Evolutionary conservation across 441 rosid species (phyloP).

Genomic region (Gossypium aridum): DNA sequence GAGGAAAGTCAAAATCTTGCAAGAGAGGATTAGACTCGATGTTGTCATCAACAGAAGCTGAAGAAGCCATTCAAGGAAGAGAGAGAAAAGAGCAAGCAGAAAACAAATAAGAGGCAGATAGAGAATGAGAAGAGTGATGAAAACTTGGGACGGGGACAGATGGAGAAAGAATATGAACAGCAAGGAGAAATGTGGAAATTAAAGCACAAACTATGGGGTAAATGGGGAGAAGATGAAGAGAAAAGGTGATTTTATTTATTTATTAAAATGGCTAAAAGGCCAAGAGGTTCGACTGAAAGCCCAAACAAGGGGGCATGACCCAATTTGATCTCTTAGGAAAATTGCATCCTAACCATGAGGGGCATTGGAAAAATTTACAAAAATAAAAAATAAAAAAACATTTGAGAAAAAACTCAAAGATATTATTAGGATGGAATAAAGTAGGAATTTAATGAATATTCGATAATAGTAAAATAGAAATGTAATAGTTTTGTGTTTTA

Average conservation of each 20-base stretch:
- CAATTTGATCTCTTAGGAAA: no score
- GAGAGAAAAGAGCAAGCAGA: conserved; percentile 29
- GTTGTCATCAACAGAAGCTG: conserved; percentile 17
- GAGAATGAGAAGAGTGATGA: conserved; percentile 10
- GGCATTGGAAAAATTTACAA: no score
- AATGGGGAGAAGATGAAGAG: conserved; percentile 15
- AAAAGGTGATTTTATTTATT: conserved; percentile 9
- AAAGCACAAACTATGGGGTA: conserved; percentile 23
- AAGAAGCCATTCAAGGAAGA: conserved; percentile 29
- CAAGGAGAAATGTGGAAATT: conserved; percentile 54
- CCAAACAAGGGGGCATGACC: no score
- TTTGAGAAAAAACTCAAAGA: no score
- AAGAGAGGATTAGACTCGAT: conserved; percentile 54
- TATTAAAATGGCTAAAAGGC: no score
- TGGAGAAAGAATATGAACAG: conserved; percentile 60
- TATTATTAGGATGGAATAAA: no score
- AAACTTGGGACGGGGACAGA: conserved; percentile 3
- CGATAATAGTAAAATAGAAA: no score
- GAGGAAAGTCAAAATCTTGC: conserved; percentile 68
- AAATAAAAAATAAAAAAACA: no score
- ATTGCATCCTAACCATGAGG: no score
- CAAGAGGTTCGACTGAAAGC: no score
- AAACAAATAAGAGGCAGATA: conserved; percentile 23
- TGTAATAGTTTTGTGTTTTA: no score
- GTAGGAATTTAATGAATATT: no score